These are phyloP conservation scores for Tetrapisispora nanseiensis DNA, from an alignment of 805 yeast genomes.

Conservation along the genomic window DNA sequence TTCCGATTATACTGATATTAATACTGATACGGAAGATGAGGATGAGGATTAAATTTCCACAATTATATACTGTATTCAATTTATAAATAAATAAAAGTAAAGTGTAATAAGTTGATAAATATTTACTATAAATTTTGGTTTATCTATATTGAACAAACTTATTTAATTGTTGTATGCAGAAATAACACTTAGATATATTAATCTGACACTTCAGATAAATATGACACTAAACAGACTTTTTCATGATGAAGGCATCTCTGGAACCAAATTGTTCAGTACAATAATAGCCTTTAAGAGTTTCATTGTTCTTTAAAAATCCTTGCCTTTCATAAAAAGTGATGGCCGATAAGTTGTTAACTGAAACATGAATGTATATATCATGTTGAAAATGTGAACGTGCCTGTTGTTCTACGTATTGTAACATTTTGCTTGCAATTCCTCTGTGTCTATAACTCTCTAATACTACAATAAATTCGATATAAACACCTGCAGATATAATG, in stretches of 20 bases:
- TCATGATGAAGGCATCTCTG: slow-evolving; percentile 15
- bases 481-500: slow-evolving; percentile 41
- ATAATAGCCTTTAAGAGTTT: slow-evolving; percentile 36
- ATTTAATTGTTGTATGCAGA: no score
- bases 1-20: slow-evolving; percentile 28
- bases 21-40: slow-evolving; percentile 30
- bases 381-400: slow-evolving; percentile 38
- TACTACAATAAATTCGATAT: slow-evolving; percentile 61
- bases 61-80: background rate
- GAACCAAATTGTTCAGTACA: slow-evolving; percentile 14
- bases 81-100: background rate
- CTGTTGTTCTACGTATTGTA: slow-evolving; percentile 46
- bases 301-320: slow-evolving; percentile 38
- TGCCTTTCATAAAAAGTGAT: slow-evolving; percentile 42
- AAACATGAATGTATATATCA: slow-evolving; percentile 44
- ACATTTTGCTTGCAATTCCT: slow-evolving; percentile 52
- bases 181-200: no score
- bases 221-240: slow-evolving; percentile 7
- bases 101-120: no score
- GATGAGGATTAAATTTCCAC: slow-evolving; percentile 12
- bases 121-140: no score
- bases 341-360: slow-evolving; percentile 34
- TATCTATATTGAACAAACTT: background rate
- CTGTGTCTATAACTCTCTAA: slow-evolving; percentile 49
- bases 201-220: background rate